Base-by-base conservation (phyloP, 2,329 filamentous ascomycete genomes). In the Ceratocystis papillata region DNA sequence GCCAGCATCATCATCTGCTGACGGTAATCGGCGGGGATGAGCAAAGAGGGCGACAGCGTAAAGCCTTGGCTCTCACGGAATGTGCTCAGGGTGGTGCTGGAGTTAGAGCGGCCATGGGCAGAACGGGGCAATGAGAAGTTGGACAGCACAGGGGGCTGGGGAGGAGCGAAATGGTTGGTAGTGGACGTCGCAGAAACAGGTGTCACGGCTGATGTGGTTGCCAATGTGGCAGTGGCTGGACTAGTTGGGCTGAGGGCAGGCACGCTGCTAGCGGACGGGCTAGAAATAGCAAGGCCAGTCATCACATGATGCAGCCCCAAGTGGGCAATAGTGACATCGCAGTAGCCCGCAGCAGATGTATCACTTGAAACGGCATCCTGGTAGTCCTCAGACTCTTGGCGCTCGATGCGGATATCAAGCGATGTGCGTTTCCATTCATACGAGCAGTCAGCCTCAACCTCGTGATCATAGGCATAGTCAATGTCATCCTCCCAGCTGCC, bases 391-490 rank as follows among this genome's bases (percentile, higher is more conserved):
- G 69, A 70, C 25, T 62, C 15, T 17, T 66, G 62, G 17, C 65
- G 63, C 30, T 69, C 55, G 70, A 71, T 6, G 22, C 70, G 68
- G 17, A 70, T 71, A 61, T 85, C 83, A 64, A 81, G 70, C 0
- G 83, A 86, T 2, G 79, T 76, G 17, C 81, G 80, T 67, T 85
- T 82, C 84, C 84, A 87, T 57, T 84, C 80, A 70, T 85, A 87
- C 68, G 87, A 81, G 71, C 83, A 87, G 73, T 87, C 78, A 6
- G 84, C 85, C 72, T 87, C 85, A 12, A 80, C 83, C 69, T 84
- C 85, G 70, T 88, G 83, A 69, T 87, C 84, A 71, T 88, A 88
- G 71, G 83, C 87, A 73, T 87, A 88, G 71, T 88, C 85, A 68
- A 88, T 87, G 69, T 84, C 84, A 64, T 86, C 84, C 70, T 88